Evolutionary conservation across 345 rosid genomes (phyloP), one percentile per base, ranked within the genome.

Genomic region (Lumnitzera littorea): DNA sequence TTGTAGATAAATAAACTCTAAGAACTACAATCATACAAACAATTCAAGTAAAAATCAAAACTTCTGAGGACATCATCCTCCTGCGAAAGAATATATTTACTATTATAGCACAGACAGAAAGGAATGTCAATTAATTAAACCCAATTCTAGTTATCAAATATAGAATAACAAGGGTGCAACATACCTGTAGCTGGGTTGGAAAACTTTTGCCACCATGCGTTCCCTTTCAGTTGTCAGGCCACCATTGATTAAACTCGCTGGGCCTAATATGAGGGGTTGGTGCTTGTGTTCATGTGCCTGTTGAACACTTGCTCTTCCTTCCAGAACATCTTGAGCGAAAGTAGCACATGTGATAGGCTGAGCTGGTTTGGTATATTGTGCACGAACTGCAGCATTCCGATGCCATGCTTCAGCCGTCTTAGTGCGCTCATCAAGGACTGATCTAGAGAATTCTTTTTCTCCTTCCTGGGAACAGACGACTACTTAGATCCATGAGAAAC

Each of bases 291-390:
- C 99, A 23, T 88, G 96, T 53, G 78, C 86, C 55, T 91, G 71
- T 15, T 92, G 80, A 62, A 82, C 86, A 0, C 69, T 67, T 51
- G 99, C 96, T 67, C 98, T 86, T 17, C 99, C 99, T 82, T 91
- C 99, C 48, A 91, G 47, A 69, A 90, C 96, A 76, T 90, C 97
- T 83, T 84, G 96, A 58, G 96, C 99, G 73, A 90, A 94, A 66
- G 97, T 86, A 57, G 99, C 96, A 76, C 99, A 94, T 31, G 88
- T 87, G 68, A 95, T 91, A 1, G 98, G 96, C 51, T 62, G 80
- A 29, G 96, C 83, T 14, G 98, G 91, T 62, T 83, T 85, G 31
- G 87, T 74, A 70, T 77, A 85, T 53, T 61, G 84, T 23, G 81
- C 81, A 24, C 80, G 79, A 13, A 72, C 64, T 58, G 91, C 92